phyloP scores from a whole-genome alignment of 208 protist species.

The Perkinsela sp. region DNA sequence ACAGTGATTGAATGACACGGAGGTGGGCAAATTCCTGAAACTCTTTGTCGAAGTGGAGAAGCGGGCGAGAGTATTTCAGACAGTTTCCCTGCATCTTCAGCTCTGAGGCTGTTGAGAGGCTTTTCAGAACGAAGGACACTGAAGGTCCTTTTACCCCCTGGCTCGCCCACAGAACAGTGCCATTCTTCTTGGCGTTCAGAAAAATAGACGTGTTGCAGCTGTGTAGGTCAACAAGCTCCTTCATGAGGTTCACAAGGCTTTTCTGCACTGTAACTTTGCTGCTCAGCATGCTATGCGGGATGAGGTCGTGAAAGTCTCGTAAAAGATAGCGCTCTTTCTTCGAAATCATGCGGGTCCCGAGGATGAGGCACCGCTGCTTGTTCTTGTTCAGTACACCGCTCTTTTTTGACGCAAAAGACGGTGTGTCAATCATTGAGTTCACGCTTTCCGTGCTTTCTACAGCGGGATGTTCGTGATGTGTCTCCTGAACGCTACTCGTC shows the following conservation, averaged over 20 bases:
- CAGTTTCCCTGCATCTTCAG: conserved; percentile 91
- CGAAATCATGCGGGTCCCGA: conserved; percentile 61
- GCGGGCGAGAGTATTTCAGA: conserved; percentile 80
- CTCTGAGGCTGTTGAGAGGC: conserved; percentile 87
- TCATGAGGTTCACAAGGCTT: conserved; percentile 25
- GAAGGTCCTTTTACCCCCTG: conserved; percentile 70
- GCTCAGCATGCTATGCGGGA: conserved; percentile 77
- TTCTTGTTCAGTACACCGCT: conserved; percentile 15
- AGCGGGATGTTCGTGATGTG: too few relatives aligned
- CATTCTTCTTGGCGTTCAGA: conserved; percentile 55
- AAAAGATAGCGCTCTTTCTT: conserved; percentile 72
- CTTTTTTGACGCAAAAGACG: not conserved
- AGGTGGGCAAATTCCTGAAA: conserved; percentile 74
- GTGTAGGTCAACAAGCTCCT: conserved; percentile 62
- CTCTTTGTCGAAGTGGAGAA: conserved; percentile 82
- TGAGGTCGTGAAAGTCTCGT: conserved; percentile 52
- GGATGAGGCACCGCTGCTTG: conserved; percentile 70
- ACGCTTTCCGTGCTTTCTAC: too few relatives aligned
- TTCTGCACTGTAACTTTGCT: conserved; percentile 48
- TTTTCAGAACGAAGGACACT: conserved; percentile 73
- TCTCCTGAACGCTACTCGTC: too few relatives aligned
- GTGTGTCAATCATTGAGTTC: conserved; percentile 2
- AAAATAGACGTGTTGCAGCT: conserved; percentile 72
- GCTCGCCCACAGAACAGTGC: conserved; percentile 75
- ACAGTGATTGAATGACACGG: conserved; percentile 74